These are phyloP conservation scores for Paramecium primaurelia DNA, from an alignment of 73 alveolate species.

Conservation along the genomic window DNA sequence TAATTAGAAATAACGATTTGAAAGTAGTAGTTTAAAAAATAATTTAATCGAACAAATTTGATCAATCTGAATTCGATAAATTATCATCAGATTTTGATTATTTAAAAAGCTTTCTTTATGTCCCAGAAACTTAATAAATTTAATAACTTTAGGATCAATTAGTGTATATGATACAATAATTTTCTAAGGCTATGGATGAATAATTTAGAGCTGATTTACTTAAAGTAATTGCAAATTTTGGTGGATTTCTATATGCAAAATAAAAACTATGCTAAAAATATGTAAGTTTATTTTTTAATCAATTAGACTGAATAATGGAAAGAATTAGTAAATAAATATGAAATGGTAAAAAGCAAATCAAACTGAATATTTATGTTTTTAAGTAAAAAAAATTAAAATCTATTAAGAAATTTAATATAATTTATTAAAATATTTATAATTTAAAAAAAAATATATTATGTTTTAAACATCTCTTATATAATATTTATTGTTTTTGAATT, in stretches of 20 bases:
- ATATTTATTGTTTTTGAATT: neutral
- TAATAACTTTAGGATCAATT: neutral
- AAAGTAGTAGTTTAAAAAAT: neutral
- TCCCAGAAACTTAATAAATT: neutral
- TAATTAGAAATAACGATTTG: neutral
- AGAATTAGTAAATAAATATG: neutral
- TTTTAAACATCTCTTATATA: too few species aligned
- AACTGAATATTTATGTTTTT: neutral
- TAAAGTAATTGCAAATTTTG: neutral
- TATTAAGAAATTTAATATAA: neutral
- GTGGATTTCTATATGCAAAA: slow-evolving; percentile 3
- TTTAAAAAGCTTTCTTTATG: neutral
- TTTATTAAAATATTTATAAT: too few species aligned
- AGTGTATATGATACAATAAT: neutral
- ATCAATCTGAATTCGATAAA: neutral
- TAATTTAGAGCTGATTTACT: neutral
- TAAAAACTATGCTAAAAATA: neutral
- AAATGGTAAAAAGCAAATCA: neutral
- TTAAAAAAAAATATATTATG: too few species aligned
- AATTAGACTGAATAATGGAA: neutral
- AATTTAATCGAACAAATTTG: neutral
- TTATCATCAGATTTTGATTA: neutral
- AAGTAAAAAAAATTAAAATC: neutral
- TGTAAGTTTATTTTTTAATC: neutral
- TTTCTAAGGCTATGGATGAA: neutral